Evolutionary conservation across 148 eudicot genomes (phyloP).

Genomic region (Rhododendron ferrugineum): DNA sequence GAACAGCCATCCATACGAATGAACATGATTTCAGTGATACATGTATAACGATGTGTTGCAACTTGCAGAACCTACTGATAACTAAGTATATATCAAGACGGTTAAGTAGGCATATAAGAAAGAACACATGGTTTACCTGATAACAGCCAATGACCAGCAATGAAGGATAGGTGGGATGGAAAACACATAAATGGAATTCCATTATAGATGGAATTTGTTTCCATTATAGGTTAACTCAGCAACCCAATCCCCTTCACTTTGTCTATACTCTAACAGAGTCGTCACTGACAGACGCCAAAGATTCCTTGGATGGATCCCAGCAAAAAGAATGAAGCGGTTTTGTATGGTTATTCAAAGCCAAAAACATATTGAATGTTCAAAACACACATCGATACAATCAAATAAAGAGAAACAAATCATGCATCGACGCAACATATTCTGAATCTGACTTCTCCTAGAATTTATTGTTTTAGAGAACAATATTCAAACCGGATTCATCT

Average conservation of each 20-base stretch:
- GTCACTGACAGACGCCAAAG: conserved; percentile 84
- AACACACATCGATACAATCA: background rate
- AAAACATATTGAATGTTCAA: background rate
- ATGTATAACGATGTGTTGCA: background rate
- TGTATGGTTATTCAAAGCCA: conserved; percentile 54
- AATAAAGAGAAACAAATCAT: too few species aligned
- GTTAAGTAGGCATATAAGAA: background rate
- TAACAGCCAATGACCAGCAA: conserved; percentile 81
- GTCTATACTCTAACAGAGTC: conserved; percentile 84
- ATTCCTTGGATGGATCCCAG: conserved; percentile 86
- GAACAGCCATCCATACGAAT: background rate
- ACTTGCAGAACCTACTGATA: background rate
- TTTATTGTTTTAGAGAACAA: too few species aligned
- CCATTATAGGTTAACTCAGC: conserved; percentile 74
- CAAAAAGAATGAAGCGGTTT: conserved; percentile 66
- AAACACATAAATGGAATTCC: conserved; percentile 54
- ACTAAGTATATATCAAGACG: background rate
- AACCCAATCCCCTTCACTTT: conserved; percentile 67
- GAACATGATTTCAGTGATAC: background rate
- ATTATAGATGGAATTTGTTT: conserved; percentile 46
- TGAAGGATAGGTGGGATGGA: conserved; percentile 78
- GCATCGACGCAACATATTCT: too few species aligned
- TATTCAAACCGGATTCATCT: too few species aligned
- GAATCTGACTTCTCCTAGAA: too few species aligned
- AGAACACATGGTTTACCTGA: conserved; percentile 47